Percentiles rank a stretch among this genome's conserved stretches.
Conservation (phyloP, 2,329 filamentous ascomycete species). For the Dactylellina cionopaga region DNA sequence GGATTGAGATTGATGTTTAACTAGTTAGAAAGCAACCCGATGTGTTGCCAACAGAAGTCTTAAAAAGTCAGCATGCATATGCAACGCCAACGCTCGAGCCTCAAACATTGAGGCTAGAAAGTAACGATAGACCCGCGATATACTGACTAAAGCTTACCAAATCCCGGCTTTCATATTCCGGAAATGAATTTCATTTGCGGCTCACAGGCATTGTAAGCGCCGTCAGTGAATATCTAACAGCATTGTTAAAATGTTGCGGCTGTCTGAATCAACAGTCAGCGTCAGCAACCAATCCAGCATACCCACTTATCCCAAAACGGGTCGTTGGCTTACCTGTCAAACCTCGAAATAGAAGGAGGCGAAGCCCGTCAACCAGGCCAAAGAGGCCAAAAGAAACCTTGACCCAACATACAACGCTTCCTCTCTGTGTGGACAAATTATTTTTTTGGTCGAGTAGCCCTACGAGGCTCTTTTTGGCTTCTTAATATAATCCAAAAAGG, state of each 20-base stretch:
- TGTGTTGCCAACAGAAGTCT: no score
- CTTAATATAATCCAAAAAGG: not conserved
- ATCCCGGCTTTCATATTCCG: no score
- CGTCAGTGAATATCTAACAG: not conserved
- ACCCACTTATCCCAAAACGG: not conserved
- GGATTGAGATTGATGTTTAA: no score
- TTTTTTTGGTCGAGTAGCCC: conserved; percentile 9
- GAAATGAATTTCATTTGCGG: not conserved
- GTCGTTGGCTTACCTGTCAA: not conserved
- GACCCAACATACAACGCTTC: not conserved
- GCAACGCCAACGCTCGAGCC: no score
- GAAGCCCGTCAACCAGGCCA: conserved; percentile 9
- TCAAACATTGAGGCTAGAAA: no score
- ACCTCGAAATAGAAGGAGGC: conserved; percentile 32
- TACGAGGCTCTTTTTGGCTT: conserved; percentile 31
- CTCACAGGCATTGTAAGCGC: not conserved
- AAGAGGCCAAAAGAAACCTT: not conserved
- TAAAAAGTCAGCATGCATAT: no score
- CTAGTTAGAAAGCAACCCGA: no score
- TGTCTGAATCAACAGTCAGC: conserved; percentile 32
- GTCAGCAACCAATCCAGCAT: conserved; percentile 22
- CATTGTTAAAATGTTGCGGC: not conserved
- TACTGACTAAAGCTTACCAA: no score
- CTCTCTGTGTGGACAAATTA: not conserved
- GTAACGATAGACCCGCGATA: no score